Base-by-base conservation (phyloP, 2,329 filamentous ascomycete species). In the Parasarocladium wereldwijsianum region DNA sequence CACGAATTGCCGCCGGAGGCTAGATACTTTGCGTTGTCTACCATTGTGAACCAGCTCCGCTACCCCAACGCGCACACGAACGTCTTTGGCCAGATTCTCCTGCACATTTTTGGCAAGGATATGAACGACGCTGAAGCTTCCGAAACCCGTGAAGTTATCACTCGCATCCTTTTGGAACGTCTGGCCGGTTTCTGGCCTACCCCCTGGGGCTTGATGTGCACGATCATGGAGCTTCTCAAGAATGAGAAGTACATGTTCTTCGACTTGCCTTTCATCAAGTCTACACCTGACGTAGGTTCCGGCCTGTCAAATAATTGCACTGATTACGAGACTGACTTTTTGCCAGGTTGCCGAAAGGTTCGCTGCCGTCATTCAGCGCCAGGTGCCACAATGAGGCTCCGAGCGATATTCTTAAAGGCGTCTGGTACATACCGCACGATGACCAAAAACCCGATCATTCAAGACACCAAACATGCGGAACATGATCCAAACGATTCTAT, bases 161-260 rank as follows among this genome's bases (percentile, higher is more conserved):
- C 84, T 31, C 74, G 87, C 26, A 75, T 94, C 15, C 61, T 98
- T 26, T 64, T 94, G 21, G 90, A 98, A 62, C 74, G 90, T 28
- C 62, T 94, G 26, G 71, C 92, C 35, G 80, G 84, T 14, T 84
- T 83, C 51, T 84, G 86, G 58, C 87, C 87, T 31, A 87, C 96
- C 50, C 87, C 92, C 12, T 96, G 87, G 87, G 92, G 92, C 9
- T 60, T 98, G 24, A 76, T 94, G 49, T 76, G 86, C 38, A 87
- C 85, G 20, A 68, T 93, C 36, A 60, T 90, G 38, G 90, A 96
- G 58, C 67, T 98, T 34, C 65, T 93, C 41, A 92, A 93, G 63
- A 94, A 93, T 50, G 76, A 81, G 32, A 82, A 76, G 47, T 92
- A 87, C 53, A 75, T 75, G 46, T 93, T 98, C 63, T 96, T 92